Evolutionary conservation across 2,329 filamentous ascomycete genomes (phyloP).

Genomic region (Stemphylium vesicarium): DNA sequence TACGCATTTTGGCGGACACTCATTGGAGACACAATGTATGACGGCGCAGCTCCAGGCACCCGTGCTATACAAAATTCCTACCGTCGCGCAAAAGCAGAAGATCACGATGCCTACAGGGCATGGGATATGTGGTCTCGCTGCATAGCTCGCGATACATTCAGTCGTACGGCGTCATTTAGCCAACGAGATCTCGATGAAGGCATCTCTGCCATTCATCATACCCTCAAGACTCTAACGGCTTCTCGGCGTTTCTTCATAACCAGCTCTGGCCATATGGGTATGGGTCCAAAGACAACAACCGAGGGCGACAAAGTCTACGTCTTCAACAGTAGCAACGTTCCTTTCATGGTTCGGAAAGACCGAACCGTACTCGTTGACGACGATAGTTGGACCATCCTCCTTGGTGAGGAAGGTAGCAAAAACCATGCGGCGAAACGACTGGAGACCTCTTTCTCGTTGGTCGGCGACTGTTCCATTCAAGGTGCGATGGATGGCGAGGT

Average conservation of each 20-base stretch:
- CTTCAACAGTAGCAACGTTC: conserved; percentile 21
- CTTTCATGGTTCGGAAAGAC: conserved; percentile 20
- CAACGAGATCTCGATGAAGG: conserved; percentile 21
- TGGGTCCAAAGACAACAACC: conserved; percentile 21
- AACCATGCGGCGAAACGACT: not conserved
- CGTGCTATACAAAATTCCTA: conserved; percentile 5
- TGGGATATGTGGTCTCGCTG: conserved; percentile 31
- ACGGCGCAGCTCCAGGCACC: not conserved
- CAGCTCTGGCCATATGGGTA: conserved; percentile 24
- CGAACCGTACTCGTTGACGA: not conserved
- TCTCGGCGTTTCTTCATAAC: conserved; percentile 30
- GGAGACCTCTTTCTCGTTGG: conserved; percentile 6
- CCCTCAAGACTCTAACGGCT: conserved; percentile 24
- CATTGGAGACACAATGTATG: conserved; percentile 19
- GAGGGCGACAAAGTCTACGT: conserved; percentile 23
- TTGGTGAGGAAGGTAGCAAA: not conserved
- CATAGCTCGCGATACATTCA: conserved; percentile 26
- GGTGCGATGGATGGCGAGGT: conserved; percentile 27
- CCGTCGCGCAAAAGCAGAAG: conserved; percentile 15
- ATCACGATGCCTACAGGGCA: conserved; percentile 19
- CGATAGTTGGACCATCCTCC: not conserved
- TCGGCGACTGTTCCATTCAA: conserved; percentile 28
- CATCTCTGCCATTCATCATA: conserved; percentile 24
- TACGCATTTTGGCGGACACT: conserved; percentile 27
- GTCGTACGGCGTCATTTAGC: conserved; percentile 19